phyloP scores from a whole-genome alignment of 805 yeast species.

The Candida hispaniensis region DNA sequence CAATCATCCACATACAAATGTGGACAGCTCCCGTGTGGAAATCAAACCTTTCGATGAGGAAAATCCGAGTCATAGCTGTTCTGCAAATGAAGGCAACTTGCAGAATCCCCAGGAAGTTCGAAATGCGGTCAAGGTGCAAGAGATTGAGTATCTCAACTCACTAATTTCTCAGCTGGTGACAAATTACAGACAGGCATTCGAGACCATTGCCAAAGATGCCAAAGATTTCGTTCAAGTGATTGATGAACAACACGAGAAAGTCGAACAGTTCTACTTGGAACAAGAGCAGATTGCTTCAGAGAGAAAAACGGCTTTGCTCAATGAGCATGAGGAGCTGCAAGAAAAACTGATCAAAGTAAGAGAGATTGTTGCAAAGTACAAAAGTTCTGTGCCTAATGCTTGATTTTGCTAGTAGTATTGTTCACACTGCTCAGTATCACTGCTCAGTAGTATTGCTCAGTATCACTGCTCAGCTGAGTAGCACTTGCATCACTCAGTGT shows the following conservation, averaged over 20 bases:
- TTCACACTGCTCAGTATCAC: neutral
- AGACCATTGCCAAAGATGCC: conserved; percentile 7
- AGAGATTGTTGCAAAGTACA: neutral
- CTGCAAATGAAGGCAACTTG: no score
- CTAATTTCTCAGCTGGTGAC: conserved; percentile 8
- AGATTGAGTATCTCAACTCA: no score
- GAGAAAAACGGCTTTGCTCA: conserved; percentile 1
- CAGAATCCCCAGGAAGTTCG: no score
- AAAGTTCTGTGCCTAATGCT: neutral
- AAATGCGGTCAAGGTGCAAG: no score
- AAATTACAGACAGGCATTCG: conserved; percentile 10
- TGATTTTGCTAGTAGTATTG: neutral
- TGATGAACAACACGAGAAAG: conserved; percentile 5
- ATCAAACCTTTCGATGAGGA: no score
- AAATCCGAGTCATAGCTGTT: no score
- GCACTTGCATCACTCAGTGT: neutral
- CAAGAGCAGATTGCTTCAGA: conserved; percentile 3
- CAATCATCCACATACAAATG: no score
- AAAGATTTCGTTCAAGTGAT: conserved; percentile 4
- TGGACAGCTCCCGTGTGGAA: no score
- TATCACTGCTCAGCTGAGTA: neutral
- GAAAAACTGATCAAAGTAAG: neutral
- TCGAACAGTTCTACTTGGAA: conserved; percentile 6
- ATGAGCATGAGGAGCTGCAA: conserved; percentile 3
- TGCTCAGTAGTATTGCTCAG: neutral